A percentile compares a stretch with the other conserved stretches of the same genome.
phyloP scores from a whole-genome alignment of 345 rosid species.

The Atalantia buxifolia region DNA sequence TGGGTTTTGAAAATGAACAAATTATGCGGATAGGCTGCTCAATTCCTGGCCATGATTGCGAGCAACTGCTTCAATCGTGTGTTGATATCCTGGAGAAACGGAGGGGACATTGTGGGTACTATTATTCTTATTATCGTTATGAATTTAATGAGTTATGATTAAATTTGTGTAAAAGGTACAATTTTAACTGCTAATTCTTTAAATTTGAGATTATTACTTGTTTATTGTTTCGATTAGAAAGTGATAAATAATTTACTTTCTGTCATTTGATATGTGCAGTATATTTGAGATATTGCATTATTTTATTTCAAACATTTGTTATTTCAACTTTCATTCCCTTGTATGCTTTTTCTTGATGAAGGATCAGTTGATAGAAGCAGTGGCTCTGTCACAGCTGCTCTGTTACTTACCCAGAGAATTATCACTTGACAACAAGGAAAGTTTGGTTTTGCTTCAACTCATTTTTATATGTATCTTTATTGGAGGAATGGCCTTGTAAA shows the following conservation, averaged over 20 bases:
- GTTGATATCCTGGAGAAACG: constrained; percentile 35
- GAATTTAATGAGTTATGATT: neutral
- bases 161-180: neutral
- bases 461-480: neutral
- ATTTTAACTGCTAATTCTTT: neutral
- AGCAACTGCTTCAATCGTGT: constrained; percentile 45
- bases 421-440: constrained; percentile 28
- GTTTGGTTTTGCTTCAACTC: neutral
- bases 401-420: constrained; percentile 40
- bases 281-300: neutral
- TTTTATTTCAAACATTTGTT: neutral
- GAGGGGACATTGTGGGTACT: constrained; percentile 40
- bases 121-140: neutral
- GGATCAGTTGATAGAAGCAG: constrained; percentile 23
- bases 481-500: neutral
- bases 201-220: neutral
- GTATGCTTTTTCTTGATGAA: constrained; percentile 12
- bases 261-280: neutral
- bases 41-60: constrained; percentile 29
- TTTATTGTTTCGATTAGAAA: neutral
- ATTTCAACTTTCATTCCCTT: constrained; percentile 15
- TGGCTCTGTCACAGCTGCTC: constrained; percentile 41
- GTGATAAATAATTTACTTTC: neutral
- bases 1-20: constrained; percentile 37
- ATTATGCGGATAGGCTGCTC: constrained; percentile 53